Percentiles rank a stretch among this genome's conserved stretches.
Conservation (phyloP, 2,329 filamentous ascomycete species). For the Apiospora phragmitis region DNA sequence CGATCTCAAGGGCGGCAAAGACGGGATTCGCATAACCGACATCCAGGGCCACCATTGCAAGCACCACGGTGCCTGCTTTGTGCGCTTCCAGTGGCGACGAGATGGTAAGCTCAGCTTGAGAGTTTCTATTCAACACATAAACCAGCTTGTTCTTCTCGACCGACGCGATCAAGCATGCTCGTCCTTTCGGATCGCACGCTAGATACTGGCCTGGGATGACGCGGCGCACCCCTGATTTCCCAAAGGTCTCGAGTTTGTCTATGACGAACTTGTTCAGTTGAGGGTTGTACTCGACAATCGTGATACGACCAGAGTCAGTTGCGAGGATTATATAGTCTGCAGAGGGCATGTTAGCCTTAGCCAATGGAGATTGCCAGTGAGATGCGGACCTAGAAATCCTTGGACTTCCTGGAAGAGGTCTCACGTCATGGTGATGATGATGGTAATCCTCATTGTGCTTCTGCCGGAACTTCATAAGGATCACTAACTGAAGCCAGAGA, state of each 20-base stretch:
- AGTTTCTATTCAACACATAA: conserved; percentile 94
- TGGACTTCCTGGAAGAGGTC: conserved; percentile 19
- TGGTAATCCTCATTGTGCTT: conserved; percentile 22
- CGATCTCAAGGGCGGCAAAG: conserved; percentile 91
- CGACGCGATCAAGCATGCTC: conserved; percentile 91
- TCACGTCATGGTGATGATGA: conserved; percentile 22
- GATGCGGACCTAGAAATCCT: conserved; percentile 15
- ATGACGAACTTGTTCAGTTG: conserved; percentile 84
- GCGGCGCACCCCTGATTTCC: conserved; percentile 91
- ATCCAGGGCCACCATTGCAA: conserved; percentile 84
- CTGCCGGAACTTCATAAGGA: conserved; percentile 60
- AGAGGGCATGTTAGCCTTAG: conserved; percentile 24
- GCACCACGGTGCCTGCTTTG: conserved; percentile 86
- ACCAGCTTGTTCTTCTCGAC: conserved; percentile 99
- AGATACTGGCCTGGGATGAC: conserved; percentile 96
- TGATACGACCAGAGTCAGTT: conserved; percentile 92
- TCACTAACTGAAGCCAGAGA: conserved; percentile 69
- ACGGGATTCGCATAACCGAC: conserved; percentile 97
- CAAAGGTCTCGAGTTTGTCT: conserved; percentile 95
- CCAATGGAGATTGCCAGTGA: conserved; percentile 11
- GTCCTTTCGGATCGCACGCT: conserved; percentile 90
- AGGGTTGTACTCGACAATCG: conserved; percentile 88
- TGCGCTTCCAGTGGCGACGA: conserved; percentile 97
- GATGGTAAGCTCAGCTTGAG: conserved; percentile 92
- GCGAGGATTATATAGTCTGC: conserved; percentile 94